Base-by-base conservation (phyloP, 2,329 filamentous ascomycete species). In the Didymosphaeria variabile region DNA sequence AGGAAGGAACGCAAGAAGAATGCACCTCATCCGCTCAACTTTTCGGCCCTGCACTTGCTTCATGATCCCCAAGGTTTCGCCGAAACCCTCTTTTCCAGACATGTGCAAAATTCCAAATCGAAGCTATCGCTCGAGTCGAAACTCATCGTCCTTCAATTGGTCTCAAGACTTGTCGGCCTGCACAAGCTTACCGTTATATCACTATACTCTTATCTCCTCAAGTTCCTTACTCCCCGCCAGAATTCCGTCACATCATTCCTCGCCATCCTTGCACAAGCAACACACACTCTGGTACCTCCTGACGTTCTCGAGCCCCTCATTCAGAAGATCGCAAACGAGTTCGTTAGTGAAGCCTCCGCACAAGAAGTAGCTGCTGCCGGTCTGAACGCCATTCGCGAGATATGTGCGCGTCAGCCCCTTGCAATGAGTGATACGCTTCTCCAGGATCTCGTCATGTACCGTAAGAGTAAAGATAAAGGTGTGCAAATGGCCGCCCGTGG, bases 401-500 rank as follows among this genome's bases (percentile, higher is more conserved):
- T 99, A 29, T 97, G 94, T 78, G 90, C 90, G 2, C 87, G 95
- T 65, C 95, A 99, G 74, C 94, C 95, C 1, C 83, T 98, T n/a
- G 94, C 94, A 6, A 98, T 99, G 91, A 93, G 89, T 55, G 94
- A 98, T 67, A 97, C 94, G 0, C 81, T 99, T n/a, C 82, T 99
- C 32, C 94, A 99, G 77, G 95, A 99, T 83, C 81, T 99, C 55
- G 93, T 98, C 10, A 91, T 95, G 67, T 98, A 99, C 80, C 88
- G 92, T 62, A 97, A 96, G 83, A 97, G 92, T 75, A 99, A 99
- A 77, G 95, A 99, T 75, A 99, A 98, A 83, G 94, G 94, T 61
- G 92, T 95, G n/a, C 94, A 97, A 87, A 98, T 99, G 95, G 95
- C 95, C 8, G 93, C 94, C 15, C 94, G 95, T 77, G 94, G 95